Evolutionary conservation across 331 rosid species (phyloP).

Genomic region (Quercus lobata): DNA sequence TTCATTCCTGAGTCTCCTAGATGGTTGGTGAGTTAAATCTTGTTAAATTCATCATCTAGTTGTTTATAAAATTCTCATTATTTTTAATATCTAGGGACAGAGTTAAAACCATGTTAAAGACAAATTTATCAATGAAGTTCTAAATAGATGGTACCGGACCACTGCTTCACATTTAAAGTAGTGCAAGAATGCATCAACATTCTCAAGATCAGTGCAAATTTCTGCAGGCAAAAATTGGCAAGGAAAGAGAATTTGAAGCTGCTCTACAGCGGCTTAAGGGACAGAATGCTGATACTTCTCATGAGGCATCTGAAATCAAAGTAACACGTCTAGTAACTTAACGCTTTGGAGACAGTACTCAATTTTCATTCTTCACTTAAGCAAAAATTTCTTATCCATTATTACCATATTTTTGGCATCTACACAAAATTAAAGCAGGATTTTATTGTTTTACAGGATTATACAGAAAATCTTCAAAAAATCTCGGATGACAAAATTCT

Average conservation of each 20-base stretch:
- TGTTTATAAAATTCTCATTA: not conserved
- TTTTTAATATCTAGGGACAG: not conserved
- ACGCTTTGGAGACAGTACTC: not conserved
- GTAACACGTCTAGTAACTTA: conserved; percentile 4
- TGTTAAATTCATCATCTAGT: not conserved
- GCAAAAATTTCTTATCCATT: not conserved
- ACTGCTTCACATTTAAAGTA: not conserved
- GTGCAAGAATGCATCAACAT: not conserved
- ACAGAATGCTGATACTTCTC: conserved; percentile 16
- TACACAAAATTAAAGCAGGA: not conserved
- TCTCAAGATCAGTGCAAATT: not conserved
- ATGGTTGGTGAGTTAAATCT: conserved; percentile 34
- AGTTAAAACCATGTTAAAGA: not conserved
- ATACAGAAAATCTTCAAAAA: conserved; percentile 28
- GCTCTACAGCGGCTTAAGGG: conserved; percentile 47
- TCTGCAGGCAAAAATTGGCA: conserved; percentile 42
- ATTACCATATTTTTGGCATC: not conserved
- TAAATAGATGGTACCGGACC: no score
- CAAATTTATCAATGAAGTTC: not conserved
- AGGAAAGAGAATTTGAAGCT: conserved; percentile 28
- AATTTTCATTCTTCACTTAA: not conserved
- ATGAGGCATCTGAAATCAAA: conserved; percentile 40
- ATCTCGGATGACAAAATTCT: not conserved
- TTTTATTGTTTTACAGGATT: conserved; percentile 24
- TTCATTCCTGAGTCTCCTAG: conserved; percentile 44